These are phyloP conservation scores for Cryptosporidium meleagridis DNA, from an alignment of 169 alveolate species.

Conservation along the genomic window DNA sequence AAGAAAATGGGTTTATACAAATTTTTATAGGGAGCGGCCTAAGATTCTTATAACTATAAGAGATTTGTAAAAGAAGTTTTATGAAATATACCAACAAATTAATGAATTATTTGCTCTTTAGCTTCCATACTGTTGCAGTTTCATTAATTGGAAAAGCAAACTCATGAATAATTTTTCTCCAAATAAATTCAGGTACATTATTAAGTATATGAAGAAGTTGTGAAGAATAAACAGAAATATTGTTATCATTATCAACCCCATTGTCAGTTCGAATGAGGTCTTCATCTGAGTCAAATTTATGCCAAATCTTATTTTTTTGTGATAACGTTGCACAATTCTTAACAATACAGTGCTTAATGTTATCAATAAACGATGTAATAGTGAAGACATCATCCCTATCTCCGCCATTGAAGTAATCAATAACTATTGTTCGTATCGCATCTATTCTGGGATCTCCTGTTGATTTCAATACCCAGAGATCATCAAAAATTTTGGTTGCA, in stretches of 20 bases:
- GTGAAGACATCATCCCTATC: slow-evolving; percentile 63
- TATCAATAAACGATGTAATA: slow-evolving; percentile 66
- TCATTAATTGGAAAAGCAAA: slow-evolving; percentile 70
- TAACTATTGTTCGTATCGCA: slow-evolving; percentile 38
- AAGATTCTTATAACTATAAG: not conserved
- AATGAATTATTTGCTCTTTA: slow-evolving; percentile 16
- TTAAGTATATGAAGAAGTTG: slow-evolving; percentile 32
- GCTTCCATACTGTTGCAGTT: slow-evolving; percentile 73
- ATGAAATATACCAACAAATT: not conserved
- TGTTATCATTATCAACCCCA: not conserved
- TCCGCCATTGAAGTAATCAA: not conserved
- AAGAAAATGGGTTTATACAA: not conserved
- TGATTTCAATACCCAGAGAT: slow-evolving; percentile 56
- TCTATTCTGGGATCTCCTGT: slow-evolving; percentile 65
- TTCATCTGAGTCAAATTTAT: not conserved
- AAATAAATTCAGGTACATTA: slow-evolving; percentile 63
- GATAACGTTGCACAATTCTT: slow-evolving; percentile 9
- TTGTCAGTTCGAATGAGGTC: not conserved
- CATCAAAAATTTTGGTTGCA: slow-evolving; percentile 56
- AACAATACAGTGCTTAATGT: slow-evolving; percentile 38
- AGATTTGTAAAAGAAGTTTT: not conserved
- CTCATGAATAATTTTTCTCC: slow-evolving; percentile 69
- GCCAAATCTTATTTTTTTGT: slow-evolving; percentile 23
- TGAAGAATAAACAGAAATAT: not conserved
- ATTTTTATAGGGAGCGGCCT: not conserved